A percentile compares a stretch with the other conserved stretches of the same genome.
phyloP scores from a whole-genome alignment of 306 rosid genomes.

The Potentilla sterilis region DNA sequence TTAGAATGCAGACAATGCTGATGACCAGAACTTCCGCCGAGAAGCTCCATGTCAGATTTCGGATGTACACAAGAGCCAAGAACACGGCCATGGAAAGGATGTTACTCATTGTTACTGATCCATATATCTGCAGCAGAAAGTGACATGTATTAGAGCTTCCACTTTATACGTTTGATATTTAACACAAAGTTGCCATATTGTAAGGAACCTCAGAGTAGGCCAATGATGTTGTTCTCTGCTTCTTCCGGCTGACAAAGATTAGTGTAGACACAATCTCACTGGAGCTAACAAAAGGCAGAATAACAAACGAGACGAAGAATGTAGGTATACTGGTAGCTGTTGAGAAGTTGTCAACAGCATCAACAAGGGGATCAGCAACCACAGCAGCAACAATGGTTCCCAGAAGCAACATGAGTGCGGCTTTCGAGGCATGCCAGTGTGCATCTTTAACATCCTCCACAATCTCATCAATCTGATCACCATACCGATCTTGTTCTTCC shows the following conservation, averaged over 20 bases:
- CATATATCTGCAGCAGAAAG: constrained; percentile 26
- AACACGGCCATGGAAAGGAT: constrained; percentile 24
- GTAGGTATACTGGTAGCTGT: constrained; percentile 27
- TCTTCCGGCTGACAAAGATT: constrained; percentile 11
- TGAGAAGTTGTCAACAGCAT: constrained; percentile 22
- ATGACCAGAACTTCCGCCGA: constrained; percentile 36
- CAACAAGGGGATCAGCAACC: constrained; percentile 29
- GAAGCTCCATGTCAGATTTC: constrained; percentile 26
- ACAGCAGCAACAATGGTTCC: constrained; percentile 23
- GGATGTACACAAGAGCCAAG: constrained; percentile 17
- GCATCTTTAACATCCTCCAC: constrained; percentile 26
- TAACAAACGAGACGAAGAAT: constrained; percentile 29
- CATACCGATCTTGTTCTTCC: constrained; percentile 13
- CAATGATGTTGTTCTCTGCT: constrained; percentile 15
- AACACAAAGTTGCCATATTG: neutral
- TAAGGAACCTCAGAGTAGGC: constrained; percentile 18
- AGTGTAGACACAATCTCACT: constrained; percentile 25
- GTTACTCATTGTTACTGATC: constrained; percentile 24
- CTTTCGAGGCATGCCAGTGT: constrained; percentile 18
- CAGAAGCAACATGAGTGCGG: constrained; percentile 14
- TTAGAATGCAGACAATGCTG: constrained; percentile 30
- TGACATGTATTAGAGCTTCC: neutral
- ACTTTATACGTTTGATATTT: neutral
- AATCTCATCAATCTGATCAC: constrained; percentile 32
- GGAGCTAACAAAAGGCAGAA: constrained; percentile 25